Base-by-base conservation (phyloP, 768 basidiomycete genomes). In the Fomitopsis serialis region DNA sequence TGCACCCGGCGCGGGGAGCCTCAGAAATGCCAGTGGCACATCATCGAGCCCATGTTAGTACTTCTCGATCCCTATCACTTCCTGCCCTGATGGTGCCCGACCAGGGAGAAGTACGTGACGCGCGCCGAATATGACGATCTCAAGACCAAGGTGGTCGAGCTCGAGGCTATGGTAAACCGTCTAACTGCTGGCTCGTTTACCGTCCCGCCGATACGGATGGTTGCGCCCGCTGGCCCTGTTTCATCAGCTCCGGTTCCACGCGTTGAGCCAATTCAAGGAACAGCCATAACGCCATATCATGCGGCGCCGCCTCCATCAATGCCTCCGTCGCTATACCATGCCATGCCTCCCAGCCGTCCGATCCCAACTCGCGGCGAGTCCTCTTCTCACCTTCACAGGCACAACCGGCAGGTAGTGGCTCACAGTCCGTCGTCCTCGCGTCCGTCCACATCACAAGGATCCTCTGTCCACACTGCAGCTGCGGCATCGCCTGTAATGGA, bases 1-100 rank as follows among this genome's bases (percentile, higher is more conserved):
- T 93, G 90, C 68, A 75, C 80, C 54, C 80, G 86, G 57, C 81
- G 90, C 66, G 87, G 87, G 57, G 90, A 93, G 72, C 82, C 85
- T 70, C 74, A 74, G 48, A 87, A 84, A 66, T 92, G 90, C 65
- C 84, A 87, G 62, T 93, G 90, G 90, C 81, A 85, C 66, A 79
- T 86, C 54, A 76, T 91, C 48, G 89, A 92, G 69, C 85, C 89
- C 37, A 79, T 85, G 85, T 92, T 73, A 71, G 87, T 74, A 59
- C 50, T 53, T 50, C 49, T 53, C 56, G 50, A 50, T 44, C 36
- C 43, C 50, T 35, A 50, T 50, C 52, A 23, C 21, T 34, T 46
- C 9, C 47, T 23, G 12, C 10, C 3, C 50, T 55, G 21, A 48
- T 43, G 27, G 40, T 37, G 42, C 43, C 48, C 24, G 44, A 53